Percentiles rank a stretch among this genome's conserved stretches.
phyloP scores from a whole-genome alignment of 768 basidiomycete species.

The Calvatia gigantea region DNA sequence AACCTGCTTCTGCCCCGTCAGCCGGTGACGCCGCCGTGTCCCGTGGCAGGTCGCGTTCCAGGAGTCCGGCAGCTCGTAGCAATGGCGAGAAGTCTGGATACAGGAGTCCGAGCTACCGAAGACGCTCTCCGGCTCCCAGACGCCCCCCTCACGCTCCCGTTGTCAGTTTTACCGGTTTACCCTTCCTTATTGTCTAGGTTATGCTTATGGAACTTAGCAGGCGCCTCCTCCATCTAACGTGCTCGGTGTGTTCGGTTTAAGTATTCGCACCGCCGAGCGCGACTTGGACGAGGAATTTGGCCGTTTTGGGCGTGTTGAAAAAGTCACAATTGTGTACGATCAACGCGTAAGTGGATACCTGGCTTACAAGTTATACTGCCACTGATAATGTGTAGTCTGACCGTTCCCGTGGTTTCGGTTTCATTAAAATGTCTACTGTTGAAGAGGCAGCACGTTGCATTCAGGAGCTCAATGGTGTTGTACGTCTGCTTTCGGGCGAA shows the following conservation, averaged over 20 bases:
- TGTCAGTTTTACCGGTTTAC: slow-evolving; percentile 40
- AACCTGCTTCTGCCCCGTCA: slow-evolving; percentile 48
- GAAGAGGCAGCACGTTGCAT: slow-evolving; percentile 89
- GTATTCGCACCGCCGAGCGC: slow-evolving; percentile 89
- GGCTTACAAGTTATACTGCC: not conserved
- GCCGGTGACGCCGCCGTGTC: slow-evolving; percentile 42
- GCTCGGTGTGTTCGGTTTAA: slow-evolving; percentile 97
- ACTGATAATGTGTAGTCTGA: slow-evolving; percentile 52
- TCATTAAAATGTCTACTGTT: slow-evolving; percentile 89
- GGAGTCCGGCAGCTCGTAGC: slow-evolving; percentile 56
- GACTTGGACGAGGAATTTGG: slow-evolving; percentile 94
- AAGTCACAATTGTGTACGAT: slow-evolving; percentile 96
- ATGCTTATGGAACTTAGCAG: slow-evolving; percentile 49
- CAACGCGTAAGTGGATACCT: slow-evolving; percentile 68
- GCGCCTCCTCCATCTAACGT: slow-evolving; percentile 86
- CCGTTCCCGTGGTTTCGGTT: slow-evolving; percentile 96
- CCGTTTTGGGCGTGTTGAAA: slow-evolving; percentile 86
- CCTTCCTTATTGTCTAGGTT: slow-evolving; percentile 15
- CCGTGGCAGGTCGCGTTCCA: slow-evolving; percentile 73
- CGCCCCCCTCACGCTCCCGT: slow-evolving; percentile 71
- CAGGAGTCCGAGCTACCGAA: slow-evolving; percentile 47
- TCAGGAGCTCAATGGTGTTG: slow-evolving; percentile 87
- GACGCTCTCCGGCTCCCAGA: slow-evolving; percentile 58
- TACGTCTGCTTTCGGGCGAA: slow-evolving; percentile 35
- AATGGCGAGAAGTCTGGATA: slow-evolving; percentile 33